phyloP scores from a whole-genome alignment of 2,329 filamentous ascomycete species.

The Cercospora sp. region DNA sequence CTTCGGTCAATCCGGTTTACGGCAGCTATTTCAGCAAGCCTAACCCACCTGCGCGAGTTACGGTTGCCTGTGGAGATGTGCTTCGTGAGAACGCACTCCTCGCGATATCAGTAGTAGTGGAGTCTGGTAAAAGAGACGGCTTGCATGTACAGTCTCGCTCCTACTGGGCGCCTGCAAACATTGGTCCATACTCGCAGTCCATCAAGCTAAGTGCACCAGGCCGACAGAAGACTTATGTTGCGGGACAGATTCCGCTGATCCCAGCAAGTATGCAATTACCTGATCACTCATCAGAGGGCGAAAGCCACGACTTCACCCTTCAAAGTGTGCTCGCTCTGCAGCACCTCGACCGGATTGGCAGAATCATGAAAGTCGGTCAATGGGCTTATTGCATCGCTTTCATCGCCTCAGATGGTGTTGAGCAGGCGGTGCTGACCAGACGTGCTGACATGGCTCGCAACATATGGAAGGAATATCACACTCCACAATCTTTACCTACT shows the following conservation, averaged over 20 bases:
- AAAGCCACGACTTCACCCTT: slow-evolving; percentile 35
- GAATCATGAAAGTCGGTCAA: slow-evolving; percentile 68
- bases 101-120: slow-evolving; percentile 57
- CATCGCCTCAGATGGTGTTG: slow-evolving; percentile 51
- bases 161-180: slow-evolving; percentile 98
- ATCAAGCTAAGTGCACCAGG: slow-evolving; percentile 55
- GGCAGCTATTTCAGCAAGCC: slow-evolving; percentile 70
- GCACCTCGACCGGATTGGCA: slow-evolving; percentile 82
- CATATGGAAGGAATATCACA: slow-evolving; percentile 47
- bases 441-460: slow-evolving; percentile 28
- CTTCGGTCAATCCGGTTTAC: slow-evolving; percentile 73
- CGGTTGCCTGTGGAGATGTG: slow-evolving; percentile 70
- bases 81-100: slow-evolving; percentile 64
- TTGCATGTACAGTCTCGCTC: slow-evolving; percentile 91
- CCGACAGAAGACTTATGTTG: slow-evolving; percentile 61
- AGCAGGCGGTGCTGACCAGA: slow-evolving; percentile 35
- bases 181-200: slow-evolving; percentile 94
- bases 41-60: slow-evolving; percentile 83
- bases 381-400: slow-evolving; percentile 79
- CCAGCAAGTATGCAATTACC: slow-evolving; percentile 73
- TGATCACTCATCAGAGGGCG: not conserved
- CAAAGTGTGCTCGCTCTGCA: slow-evolving; percentile 76
- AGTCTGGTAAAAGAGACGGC: slow-evolving; percentile 43
- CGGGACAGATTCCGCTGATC: slow-evolving; percentile 87
- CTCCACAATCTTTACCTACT: slow-evolving; percentile 14